A percentile compares a stretch with the other conserved stretches of the same genome.
Conservation (phyloP, 2,329 filamentous ascomycete genomes). For the Anthostomella pinea region DNA sequence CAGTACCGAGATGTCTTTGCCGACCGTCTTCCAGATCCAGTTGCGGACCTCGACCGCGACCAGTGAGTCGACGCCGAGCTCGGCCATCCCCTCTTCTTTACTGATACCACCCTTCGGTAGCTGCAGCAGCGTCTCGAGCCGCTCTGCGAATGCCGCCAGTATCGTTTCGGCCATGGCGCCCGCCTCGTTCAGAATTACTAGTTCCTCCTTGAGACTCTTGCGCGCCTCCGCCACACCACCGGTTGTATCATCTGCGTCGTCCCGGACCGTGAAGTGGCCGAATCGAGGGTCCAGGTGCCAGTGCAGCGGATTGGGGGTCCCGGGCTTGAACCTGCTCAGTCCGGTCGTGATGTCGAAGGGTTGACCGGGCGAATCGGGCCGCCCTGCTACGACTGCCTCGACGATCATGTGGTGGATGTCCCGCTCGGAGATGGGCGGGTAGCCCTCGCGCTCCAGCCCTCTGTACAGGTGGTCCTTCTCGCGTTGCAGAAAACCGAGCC, state of each 20-base stretch:
- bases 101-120: conserved; percentile 28
- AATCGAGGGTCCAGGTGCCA: conserved; percentile 46
- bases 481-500: conserved; percentile 41
- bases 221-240: conserved; percentile 4
- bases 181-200: conserved; percentile 21
- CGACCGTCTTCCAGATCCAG: conserved; percentile 36
- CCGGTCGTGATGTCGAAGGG: conserved; percentile 39
- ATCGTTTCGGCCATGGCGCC: conserved; percentile 27
- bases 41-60: conserved; percentile 39
- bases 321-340: conserved; percentile 36
- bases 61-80: conserved; percentile 42
- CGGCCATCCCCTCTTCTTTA: conserved; percentile 31
- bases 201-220: conserved; percentile 27
- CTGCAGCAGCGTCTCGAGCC: conserved; percentile 33
- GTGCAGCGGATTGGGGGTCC: conserved; percentile 31
- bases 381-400: conserved; percentile 46
- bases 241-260: conserved; percentile 10
- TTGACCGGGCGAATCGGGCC: conserved; percentile 20
- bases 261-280: conserved; percentile 34
- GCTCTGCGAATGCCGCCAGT: conserved; percentile 24
- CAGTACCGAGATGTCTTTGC: conserved; percentile 31
- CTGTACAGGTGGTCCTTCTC: conserved; percentile 39
- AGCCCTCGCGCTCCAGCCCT: conserved; percentile 42
- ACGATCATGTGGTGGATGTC: conserved; percentile 52
- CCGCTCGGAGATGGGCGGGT: conserved; percentile 47